These are phyloP conservation scores for Talaromyces proteolyticus DNA, from an alignment of 495 filamentous ascomycete genomes.

Conservation along the genomic window DNA sequence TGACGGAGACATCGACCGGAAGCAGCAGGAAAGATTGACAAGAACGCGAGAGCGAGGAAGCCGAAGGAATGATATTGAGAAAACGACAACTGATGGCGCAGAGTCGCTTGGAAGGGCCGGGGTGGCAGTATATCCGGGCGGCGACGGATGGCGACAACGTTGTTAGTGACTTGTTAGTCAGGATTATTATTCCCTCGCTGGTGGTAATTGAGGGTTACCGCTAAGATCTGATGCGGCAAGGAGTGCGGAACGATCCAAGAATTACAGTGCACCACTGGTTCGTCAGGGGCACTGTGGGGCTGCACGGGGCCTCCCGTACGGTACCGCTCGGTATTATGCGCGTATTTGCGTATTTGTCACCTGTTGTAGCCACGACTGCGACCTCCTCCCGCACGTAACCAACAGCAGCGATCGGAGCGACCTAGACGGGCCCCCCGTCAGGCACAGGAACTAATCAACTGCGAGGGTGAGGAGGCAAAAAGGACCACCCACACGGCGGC, in stretches of 20 bases:
- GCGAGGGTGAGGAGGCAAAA: not conserved
- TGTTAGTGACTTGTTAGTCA: no score
- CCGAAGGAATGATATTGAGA: not conserved
- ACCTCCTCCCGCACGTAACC: no score
- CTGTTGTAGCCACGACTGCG: no score
- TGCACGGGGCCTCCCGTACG: not conserved
- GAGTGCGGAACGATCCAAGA: not conserved
- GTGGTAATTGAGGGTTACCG: not conserved
- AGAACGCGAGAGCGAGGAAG: not conserved
- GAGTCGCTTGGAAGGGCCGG: not conserved
- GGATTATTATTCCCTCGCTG: not conserved
- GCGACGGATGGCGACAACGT: not conserved
- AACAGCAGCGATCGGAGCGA: no score
- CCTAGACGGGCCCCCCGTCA: not conserved
- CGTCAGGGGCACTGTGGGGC: not conserved
- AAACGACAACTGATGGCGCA: not conserved
- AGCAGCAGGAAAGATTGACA: not conserved
- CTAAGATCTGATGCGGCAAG: not conserved
- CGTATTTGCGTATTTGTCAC: no score
- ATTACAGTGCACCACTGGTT: not conserved
- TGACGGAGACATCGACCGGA: not conserved
- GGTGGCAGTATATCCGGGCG: conserved; percentile 6
- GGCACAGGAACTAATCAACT: not conserved
- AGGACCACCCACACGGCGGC: not conserved
- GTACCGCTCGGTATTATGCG: not conserved